These are phyloP conservation scores for Trichosphaerium sp. DNA, from an alignment of 78 protist species.

Conservation along the genomic window DNA sequence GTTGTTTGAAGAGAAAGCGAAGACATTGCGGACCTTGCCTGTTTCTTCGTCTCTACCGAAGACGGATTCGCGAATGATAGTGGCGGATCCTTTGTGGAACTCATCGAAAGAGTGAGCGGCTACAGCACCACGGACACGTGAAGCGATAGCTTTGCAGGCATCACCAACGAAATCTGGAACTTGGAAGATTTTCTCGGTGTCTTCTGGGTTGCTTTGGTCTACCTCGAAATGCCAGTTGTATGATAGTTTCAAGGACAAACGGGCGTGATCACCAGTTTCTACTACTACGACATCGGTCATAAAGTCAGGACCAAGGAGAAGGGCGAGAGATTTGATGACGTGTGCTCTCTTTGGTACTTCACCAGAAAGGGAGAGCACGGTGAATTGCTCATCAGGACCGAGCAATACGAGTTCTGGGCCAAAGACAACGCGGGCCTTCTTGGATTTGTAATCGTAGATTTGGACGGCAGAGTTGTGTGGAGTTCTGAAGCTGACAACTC, in stretches of 20 bases:
- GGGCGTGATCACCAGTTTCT: constrained; percentile 87
- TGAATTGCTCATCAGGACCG: constrained; percentile 84
- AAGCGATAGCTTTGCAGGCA: constrained; percentile 81
- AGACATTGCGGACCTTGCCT: constrained; percentile 12
- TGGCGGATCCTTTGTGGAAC: constrained; percentile 81
- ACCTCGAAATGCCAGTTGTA: constrained; percentile 81
- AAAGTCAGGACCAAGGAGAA: constrained; percentile 87
- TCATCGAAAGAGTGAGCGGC: constrained; percentile 76
- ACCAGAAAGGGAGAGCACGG: constrained; percentile 73
- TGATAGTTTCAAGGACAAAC: constrained; percentile 66
- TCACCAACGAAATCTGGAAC: constrained; percentile 91
- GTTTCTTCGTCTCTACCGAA: constrained; percentile 67
- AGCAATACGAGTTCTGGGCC: constrained; percentile 90
- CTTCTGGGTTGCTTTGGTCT: constrained; percentile 6
- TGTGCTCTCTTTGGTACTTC: constrained; percentile 88
- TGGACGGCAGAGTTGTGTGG: constrained; percentile 87
- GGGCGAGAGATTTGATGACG: constrained; percentile 55
- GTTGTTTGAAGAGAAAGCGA: constrained; percentile 64
- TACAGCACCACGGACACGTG: constrained; percentile 81
- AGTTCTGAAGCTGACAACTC: constrained; percentile 70
- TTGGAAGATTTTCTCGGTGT: constrained; percentile 58
- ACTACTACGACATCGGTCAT: constrained; percentile 80
- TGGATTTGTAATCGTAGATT: constrained; percentile 72
- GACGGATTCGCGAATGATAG: constrained; percentile 72
- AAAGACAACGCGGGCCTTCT: constrained; percentile 70